Percentiles rank a stretch among this genome's conserved stretches.
Conservation (phyloP, 495 filamentous ascomycete species). For the Tuber melanosporum region DNA sequence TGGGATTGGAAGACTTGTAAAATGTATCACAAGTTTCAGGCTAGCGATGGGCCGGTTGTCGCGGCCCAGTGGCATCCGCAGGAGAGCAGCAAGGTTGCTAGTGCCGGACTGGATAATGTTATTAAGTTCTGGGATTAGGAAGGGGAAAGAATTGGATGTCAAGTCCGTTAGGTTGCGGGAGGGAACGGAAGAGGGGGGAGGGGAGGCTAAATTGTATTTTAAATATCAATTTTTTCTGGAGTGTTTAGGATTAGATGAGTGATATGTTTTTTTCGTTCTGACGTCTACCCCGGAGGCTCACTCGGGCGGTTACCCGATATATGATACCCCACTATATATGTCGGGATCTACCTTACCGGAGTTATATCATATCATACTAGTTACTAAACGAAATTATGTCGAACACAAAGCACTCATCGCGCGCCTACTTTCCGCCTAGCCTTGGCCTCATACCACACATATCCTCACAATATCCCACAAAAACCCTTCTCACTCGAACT, state of each 20-base stretch:
- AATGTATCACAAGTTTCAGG: constrained; percentile 91
- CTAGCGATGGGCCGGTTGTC: constrained; percentile 69
- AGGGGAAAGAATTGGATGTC: not conserved
- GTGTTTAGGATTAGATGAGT: not conserved
- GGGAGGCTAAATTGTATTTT: not conserved
- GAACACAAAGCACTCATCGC: not conserved
- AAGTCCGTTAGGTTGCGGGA: not conserved
- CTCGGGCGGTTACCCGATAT: not conserved
- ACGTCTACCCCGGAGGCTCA: not conserved
- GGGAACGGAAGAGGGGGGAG: not conserved
- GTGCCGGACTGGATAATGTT: constrained; percentile 77
- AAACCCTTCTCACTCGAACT: not conserved
- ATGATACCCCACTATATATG: not conserved
- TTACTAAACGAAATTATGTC: not conserved
- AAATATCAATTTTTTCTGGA: not conserved
- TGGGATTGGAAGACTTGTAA: constrained; percentile 99
- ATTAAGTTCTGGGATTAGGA: constrained; percentile 91
- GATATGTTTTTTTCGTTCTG: not conserved
- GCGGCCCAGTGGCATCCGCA: constrained; percentile 88
- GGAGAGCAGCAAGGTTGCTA: constrained; percentile 88
- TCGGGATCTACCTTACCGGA: not conserved
- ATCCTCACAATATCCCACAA: not conserved
- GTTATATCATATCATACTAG: no score
- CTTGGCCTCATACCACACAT: not conserved
- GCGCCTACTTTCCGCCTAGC: not conserved